Evolutionary conservation across 2,329 filamentous ascomycete species (phyloP).

Genomic region (Lecanosticta acicola): DNA sequence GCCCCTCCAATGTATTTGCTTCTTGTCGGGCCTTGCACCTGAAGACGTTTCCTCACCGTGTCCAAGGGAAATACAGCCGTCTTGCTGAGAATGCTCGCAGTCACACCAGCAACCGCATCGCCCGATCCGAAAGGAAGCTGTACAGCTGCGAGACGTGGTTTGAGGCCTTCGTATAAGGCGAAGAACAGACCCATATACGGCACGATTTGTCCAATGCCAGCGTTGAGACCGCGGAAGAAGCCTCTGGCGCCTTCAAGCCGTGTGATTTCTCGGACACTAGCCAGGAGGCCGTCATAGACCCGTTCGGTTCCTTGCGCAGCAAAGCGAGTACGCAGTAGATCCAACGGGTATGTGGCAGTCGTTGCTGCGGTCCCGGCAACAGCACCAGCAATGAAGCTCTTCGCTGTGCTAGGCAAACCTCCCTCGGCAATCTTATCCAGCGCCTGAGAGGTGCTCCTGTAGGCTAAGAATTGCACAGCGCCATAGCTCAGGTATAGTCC

Average conservation of each 20-base stretch:
- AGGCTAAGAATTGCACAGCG: slow-evolving; percentile 81
- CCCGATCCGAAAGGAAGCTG: slow-evolving; percentile 63
- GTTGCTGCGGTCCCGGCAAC: slow-evolving; percentile 77
- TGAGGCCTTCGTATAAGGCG: slow-evolving; percentile 73
- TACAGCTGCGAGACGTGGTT: slow-evolving; percentile 38
- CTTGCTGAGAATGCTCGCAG: slow-evolving; percentile 77
- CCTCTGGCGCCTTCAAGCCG: slow-evolving; percentile 68
- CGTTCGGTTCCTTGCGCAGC: slow-evolving; percentile 82
- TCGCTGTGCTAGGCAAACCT: slow-evolving; percentile 59
- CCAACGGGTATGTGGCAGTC: slow-evolving; percentile 80
- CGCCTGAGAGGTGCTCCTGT: slow-evolving; percentile 66
- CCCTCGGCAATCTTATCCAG: slow-evolving; percentile 51
- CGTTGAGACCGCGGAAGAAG: slow-evolving; percentile 82
- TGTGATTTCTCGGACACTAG: slow-evolving; percentile 67
- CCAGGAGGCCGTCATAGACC: slow-evolving; percentile 68
- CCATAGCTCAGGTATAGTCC: slow-evolving; percentile 89
- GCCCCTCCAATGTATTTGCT: slow-evolving; percentile 63
- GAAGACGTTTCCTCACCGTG: slow-evolving; percentile 83
- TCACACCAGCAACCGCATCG: slow-evolving; percentile 75
- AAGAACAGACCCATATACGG: slow-evolving; percentile 99
- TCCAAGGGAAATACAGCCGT: slow-evolving; percentile 90
- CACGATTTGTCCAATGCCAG: slow-evolving; percentile 79
- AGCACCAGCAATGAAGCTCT: slow-evolving; percentile 80
- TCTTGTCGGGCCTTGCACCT: slow-evolving; percentile 88
- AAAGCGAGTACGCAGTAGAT: slow-evolving; percentile 88